A percentile compares a stretch with the other conserved stretches of the same genome.
These are phyloP conservation scores for Lipomyces spencermartinsiae DNA, from an alignment of 805 yeast species.

Conservation along the genomic window DNA sequence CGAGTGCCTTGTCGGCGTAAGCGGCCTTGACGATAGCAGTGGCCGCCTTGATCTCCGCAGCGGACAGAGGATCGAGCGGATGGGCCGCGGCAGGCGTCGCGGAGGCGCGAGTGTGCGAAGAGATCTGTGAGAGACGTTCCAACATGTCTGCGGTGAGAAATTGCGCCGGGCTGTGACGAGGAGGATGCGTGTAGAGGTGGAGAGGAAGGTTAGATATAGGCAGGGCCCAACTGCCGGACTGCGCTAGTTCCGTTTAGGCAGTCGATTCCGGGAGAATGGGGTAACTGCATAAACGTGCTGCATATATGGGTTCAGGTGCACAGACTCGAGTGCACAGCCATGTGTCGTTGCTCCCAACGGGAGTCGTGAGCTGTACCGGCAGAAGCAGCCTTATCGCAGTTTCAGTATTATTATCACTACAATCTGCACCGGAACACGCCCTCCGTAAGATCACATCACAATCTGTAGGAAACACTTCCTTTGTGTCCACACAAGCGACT, in stretches of 20 bases:
- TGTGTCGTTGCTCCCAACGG: not conserved
- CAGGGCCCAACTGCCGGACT: not conserved
- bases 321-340: not conserved
- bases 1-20: slow-evolving; percentile 51
- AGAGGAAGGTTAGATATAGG: not conserved
- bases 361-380: not conserved
- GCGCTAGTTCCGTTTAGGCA: slow-evolving; percentile 9
- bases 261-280: not conserved
- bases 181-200: not conserved
- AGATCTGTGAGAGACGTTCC: slow-evolving; percentile 34
- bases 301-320: not conserved
- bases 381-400: not conserved
- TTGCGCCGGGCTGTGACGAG: not conserved
- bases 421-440: no score
- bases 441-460: no score
- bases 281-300: not conserved
- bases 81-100: slow-evolving; percentile 24
- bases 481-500: not conserved
- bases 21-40: slow-evolving; percentile 59
- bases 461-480: no score
- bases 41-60: slow-evolving; percentile 65
- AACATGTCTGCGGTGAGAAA: slow-evolving; percentile 18
- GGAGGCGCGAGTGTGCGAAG: slow-evolving; percentile 34
- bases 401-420: not conserved
- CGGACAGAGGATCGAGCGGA: slow-evolving; percentile 64